Evolutionary conservation across 2,329 filamentous ascomycete species (phyloP), one percentile per base, ranked within the genome.

Genomic region (Harringtonia lauricola): DNA sequence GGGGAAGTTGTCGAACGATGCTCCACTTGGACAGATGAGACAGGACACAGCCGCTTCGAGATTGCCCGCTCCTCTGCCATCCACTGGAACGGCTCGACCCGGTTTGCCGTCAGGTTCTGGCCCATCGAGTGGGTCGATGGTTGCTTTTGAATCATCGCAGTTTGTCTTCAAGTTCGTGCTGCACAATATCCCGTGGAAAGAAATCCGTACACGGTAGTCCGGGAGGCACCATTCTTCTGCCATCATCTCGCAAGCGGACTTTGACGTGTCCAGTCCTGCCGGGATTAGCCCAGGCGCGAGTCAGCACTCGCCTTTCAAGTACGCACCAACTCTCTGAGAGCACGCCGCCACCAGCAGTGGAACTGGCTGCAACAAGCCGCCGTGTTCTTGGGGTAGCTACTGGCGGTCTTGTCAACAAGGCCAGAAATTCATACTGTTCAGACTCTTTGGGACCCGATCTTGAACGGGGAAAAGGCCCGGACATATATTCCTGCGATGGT

Each of bases 141-240:
- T 10, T 26, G 6, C 24, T 9, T 74, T 63, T 46, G 71, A 76
- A 51, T 63, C 74, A 57, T 63, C 71, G 57, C 66, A 71, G 50
- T 86, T 76, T 55, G 71, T 77, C 47, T 89, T 88, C 67, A 85
- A 81, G 49, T 89, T 89, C 55, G 77, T 80, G 9, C 70, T 87
- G 2, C 80, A 83, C 42, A 48, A 51, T 41, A 47, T 62, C 9
- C 56, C 55, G 0, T 60, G 57, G 57, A 56, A n/a, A n/a, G n/a
- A n/a, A 57, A 13, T 45, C 41, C 5, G 30, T 13, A 6, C 5
- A n/a, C 4, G 8, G 18, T 15, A 39, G 48, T 43, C 36, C 51
- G 43, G 44, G 49, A 47, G 81, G 76, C 71, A 70, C 79, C 36
- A 64, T 71, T 41, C 56, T 63, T 7, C 73, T 72, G 50, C 68